Percentiles rank a stretch among this genome's conserved stretches.
Evolutionary conservation across 2,329 filamentous ascomycete genomes (phyloP).

Genomic region (Rutstroemia sydowiana): DNA sequence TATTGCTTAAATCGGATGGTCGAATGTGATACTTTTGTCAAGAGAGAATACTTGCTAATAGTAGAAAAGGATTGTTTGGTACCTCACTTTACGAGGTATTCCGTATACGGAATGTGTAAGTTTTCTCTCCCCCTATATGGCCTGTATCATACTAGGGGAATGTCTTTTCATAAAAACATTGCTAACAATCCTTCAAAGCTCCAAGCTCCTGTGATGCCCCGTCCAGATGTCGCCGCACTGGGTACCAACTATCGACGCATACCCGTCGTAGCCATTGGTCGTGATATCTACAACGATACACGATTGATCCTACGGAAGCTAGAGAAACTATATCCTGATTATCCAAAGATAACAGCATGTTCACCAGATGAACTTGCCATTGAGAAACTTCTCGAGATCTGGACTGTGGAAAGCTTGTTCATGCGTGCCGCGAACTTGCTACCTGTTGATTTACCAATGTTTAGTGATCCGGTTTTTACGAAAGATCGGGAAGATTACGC

Average conservation of each 20-base stretch:
- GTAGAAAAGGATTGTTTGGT: constrained; percentile 47
- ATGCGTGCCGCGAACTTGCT: background rate
- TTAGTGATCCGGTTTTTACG: constrained; percentile 51
- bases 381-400: constrained; percentile 47
- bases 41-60: background rate
- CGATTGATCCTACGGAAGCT: constrained; percentile 61
- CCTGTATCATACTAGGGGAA: too few relatives aligned
- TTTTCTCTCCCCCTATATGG: too few relatives aligned
- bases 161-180: too few relatives aligned
- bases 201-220: constrained; percentile 52
- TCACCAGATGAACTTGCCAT: constrained; percentile 23
- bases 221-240: constrained; percentile 54
- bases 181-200: constrained; percentile 35
- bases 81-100: constrained; percentile 58
- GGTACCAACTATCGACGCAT: constrained; percentile 63
- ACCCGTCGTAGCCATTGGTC: constrained; percentile 57
- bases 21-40: too few relatives aligned
- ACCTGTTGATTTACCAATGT: constrained; percentile 4
- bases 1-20: too few relatives aligned
- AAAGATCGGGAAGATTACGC: constrained; percentile 47
- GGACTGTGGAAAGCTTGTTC: constrained; percentile 40
- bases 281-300: constrained; percentile 63
- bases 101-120: constrained; percentile 61
- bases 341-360: background rate
- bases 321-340: constrained; percentile 43